phyloP scores from a whole-genome alignment of 1,284 basidiomycete genomes.

The Sanguinoderma infundibulare region DNA sequence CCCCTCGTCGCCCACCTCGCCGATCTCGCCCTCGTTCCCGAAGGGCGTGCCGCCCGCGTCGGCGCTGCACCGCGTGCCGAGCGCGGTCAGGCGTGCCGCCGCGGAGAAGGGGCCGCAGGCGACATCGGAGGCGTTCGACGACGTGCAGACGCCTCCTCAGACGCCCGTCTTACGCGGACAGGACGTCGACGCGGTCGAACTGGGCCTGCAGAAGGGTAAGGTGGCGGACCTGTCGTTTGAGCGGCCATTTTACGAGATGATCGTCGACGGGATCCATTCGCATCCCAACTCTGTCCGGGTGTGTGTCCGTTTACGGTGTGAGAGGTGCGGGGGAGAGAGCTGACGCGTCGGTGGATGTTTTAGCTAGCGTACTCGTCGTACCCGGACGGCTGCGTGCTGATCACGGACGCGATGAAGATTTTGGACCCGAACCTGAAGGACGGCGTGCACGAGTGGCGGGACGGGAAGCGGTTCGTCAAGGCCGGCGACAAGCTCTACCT shows the following conservation, averaged over 20 bases:
- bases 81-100: conserved; percentile 27
- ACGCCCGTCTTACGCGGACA: conserved; percentile 46
- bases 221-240: conserved; percentile 50
- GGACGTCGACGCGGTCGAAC: conserved; percentile 27
- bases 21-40: conserved; percentile 23
- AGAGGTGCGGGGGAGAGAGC: not conserved
- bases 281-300: conserved; percentile 90
- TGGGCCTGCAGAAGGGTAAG: conserved; percentile 40
- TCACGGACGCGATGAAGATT: conserved; percentile 90
- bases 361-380: conserved; percentile 85
- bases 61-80: conserved; percentile 25
- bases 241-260: conserved; percentile 86
- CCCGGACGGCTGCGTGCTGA: conserved; percentile 84
- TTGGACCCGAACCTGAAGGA: conserved; percentile 85
- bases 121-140: conserved; percentile 68
- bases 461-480: conserved; percentile 79
- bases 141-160: conserved; percentile 61
- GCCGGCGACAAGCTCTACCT: conserved; percentile 82
- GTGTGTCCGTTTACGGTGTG: conserved; percentile 28
- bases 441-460: conserved; percentile 87
- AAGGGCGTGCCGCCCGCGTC: not conserved
- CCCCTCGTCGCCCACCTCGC: conserved; percentile 36
- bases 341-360: not conserved
- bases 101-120: conserved; percentile 32
- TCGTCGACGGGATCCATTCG: conserved; percentile 90